Percentiles rank a stretch among this genome's conserved stretches.
Conservation (phyloP, 345 rosid species). For the Rhodamnia argentea region DNA sequence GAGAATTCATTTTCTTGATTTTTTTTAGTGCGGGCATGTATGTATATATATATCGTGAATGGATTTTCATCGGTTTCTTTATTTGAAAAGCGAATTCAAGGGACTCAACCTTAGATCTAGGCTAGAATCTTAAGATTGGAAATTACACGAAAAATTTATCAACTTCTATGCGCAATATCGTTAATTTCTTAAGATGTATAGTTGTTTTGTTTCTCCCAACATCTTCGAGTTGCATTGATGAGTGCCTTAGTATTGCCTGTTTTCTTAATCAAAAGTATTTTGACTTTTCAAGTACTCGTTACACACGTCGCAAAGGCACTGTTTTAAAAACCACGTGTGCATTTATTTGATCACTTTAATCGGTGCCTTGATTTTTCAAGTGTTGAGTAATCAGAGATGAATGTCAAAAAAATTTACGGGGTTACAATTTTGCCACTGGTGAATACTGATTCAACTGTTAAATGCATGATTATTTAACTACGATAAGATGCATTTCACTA, state of each 20-base stretch:
- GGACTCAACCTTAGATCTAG: not conserved
- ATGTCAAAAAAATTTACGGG: no score
- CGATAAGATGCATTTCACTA: fast-evolving
- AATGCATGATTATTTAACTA: not conserved
- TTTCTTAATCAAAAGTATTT: not conserved
- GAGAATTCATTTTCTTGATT: no score
- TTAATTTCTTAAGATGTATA: not conserved
- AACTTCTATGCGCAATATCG: not conserved
- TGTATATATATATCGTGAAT: not conserved
- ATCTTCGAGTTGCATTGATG: not conserved
- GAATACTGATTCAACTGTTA: not conserved
- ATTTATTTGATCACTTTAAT: not conserved
- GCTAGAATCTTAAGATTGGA: not conserved
- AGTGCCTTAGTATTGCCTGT: not conserved
- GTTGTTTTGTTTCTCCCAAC: not conserved
- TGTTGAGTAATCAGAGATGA: no score
- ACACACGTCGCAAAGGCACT: fast-evolving
- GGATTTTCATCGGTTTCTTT: not conserved
- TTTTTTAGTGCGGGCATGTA: not conserved
- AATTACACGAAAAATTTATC: not conserved
- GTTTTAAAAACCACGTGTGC: fast-evolving
- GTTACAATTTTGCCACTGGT: not conserved
- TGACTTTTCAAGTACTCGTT: not conserved
- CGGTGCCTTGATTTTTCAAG: not conserved
- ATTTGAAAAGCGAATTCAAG: not conserved